Base-by-base conservation (phyloP, 2,329 filamentous ascomycete genomes). In the Penicillium thymicola region DNA sequence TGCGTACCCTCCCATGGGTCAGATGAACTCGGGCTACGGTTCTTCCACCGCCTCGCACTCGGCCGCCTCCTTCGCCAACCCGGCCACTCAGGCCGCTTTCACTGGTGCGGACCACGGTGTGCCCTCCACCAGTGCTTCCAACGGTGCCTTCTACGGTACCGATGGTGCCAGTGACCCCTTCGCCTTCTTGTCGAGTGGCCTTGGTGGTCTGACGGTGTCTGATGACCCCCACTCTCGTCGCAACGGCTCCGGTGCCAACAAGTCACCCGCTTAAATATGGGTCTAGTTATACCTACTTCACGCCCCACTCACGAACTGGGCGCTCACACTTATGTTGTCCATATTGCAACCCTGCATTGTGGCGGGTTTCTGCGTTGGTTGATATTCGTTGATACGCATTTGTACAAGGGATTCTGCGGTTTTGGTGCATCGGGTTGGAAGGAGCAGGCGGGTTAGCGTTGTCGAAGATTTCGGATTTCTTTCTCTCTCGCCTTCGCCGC, bases 71-170 rank as follows among this genome's bases (percentile, higher is more conserved):
- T 97, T 99, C 70, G 92, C 96, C 71, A 95, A 92, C 79, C 90
- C 92, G 61, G 89, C 91, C 60, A 91, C 93, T 16, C 93, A 97
- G 78, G 92, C 92, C 59, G 93, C 94, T 27, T 99, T 99, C 81
- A 90, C 90, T 71, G 90, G 89, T 40, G 92, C 90, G 38, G 88
- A 88, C 66, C 93, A 94, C 65, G 90, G 89, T 54, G 88, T 88
- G 21, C 86, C 87, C 16, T 90, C 89, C 43, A 88, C 87, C 59
- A 89, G 89, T 40, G 86, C 88, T 34, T 86, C 88, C 41, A 90
- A 89, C 76, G 89, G 88, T 68, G 85, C 85, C 70, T 89, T 88
- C 68, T 88, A 88, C 70, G 72, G 73, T 49, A 75, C 73, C 51
- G 80, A 85, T 43, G 77, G 76, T n/a, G 74, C 78, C 38, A 78